Conservation (phyloP, 192 early-diverging fungal species). For the Endogone sp. region DNA sequence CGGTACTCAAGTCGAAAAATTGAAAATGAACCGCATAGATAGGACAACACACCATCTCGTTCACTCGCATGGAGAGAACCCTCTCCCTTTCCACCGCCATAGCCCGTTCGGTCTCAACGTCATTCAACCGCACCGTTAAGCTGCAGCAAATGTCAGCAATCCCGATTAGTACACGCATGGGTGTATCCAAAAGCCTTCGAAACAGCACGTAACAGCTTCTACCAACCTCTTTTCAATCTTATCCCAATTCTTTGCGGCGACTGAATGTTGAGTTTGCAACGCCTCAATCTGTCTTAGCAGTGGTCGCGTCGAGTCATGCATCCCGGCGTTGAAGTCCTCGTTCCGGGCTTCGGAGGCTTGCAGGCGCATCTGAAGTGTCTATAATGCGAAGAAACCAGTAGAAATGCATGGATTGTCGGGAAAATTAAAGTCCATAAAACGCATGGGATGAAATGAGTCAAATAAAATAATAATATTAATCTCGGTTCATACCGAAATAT, state of each 20-base stretch:
- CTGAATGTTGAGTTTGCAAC: constrained; percentile 36
- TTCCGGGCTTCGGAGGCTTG: constrained; percentile 34
- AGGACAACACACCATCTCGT: not conserved
- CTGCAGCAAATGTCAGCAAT: not conserved
- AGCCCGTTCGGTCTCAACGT: not conserved
- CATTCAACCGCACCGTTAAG: not conserved
- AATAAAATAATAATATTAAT: no score
- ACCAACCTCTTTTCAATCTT: constrained; percentile 35
- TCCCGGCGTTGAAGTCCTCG: constrained; percentile 28
- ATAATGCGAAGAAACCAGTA: no score
- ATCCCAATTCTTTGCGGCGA: constrained; percentile 37
- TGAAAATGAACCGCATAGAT: not conserved
- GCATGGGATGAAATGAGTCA: no score
- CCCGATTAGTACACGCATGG: no score
- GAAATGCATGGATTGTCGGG: no score
- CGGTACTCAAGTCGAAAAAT: not conserved
- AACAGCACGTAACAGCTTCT: not conserved
- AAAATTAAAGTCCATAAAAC: no score
- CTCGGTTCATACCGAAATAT: constrained; percentile 28
- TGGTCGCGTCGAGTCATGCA: constrained; percentile 41
- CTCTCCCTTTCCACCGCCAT: not conserved
- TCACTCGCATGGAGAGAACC: not conserved
- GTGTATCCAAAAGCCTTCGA: not conserved
- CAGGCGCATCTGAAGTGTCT: constrained; percentile 29
- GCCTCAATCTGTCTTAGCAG: constrained; percentile 41